Base-by-base conservation (phyloP, 2,329 filamentous ascomycete genomes). In the Alternaria incomplexa region DNA sequence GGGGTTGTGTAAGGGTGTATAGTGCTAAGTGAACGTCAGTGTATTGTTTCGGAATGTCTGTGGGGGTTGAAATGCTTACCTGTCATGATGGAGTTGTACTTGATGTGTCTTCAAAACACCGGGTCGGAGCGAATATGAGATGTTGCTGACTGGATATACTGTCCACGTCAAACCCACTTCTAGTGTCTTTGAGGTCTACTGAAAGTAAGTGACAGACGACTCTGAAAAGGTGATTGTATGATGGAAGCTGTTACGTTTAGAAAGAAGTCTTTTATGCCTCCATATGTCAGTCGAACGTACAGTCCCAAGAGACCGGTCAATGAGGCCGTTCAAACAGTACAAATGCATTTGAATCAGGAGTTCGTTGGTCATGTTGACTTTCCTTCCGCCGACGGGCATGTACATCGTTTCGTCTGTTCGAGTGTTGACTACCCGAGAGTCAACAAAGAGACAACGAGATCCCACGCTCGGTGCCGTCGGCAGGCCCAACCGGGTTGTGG, bases 371-470 rank as follows among this genome's bases (percentile, higher is more conserved):
- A 65, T 68, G 64, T 57, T 43, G 55, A 36, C 48, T 62, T 59
- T 47, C 64, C 54, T 64, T 65, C 59, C 63, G 58, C 65, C 58
- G 48, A 52, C 64, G 66, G 51, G 54, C n/a, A 61, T 43, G 48
- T 46, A 54, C 43, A 17, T 62, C 17, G 50, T 44, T 25, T 58
- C 52, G 54, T 59, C 40, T 40, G 60, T 17, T 56, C 55, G 22
- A 57, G 32, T 48, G 30, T 55, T 36, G 32, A 56, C 47, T 32
- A 57, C 26, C 61, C 55, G 59, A 62, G 23, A 44, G 50, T 28
- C 50, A 56, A 55, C 44, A 60, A 57, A 56, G 44, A 57, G 30
- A 56, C 23, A 22, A 13, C 10, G 9, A 28, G 15, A 30, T 22
- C n/a, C 28, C 13, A 12, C 25, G 22, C 43, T n/a, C 26, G n/a